Conservation (phyloP, 2,329 filamentous ascomycete species). For the Knufia fluminis region DNA sequence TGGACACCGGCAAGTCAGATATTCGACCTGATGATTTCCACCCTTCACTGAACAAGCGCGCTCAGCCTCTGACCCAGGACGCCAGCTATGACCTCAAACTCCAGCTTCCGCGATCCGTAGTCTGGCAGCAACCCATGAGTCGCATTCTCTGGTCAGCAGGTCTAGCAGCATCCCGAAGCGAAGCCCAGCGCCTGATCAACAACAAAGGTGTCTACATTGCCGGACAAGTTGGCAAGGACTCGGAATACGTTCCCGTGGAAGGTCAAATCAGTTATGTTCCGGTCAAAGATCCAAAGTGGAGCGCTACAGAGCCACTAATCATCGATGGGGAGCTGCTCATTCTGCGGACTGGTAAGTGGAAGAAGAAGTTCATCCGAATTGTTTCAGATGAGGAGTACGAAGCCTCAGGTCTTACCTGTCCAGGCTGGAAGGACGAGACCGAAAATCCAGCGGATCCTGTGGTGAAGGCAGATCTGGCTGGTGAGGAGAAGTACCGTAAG, state of each 20-base stretch:
- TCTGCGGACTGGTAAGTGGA: conserved; percentile 51
- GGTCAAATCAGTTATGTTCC: conserved; percentile 42
- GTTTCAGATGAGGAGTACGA: conserved; percentile 46
- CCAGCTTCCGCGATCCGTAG: conserved; percentile 41
- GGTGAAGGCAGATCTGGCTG: background rate
- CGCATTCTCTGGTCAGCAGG: conserved; percentile 44
- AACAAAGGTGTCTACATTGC: conserved; percentile 45
- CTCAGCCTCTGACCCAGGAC: conserved; percentile 31
- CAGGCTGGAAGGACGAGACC: conserved; percentile 41
- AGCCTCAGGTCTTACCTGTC: conserved; percentile 36
- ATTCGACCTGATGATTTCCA: conserved; percentile 14
- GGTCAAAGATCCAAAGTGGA: conserved; percentile 29
- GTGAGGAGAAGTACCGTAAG: conserved; percentile 1
- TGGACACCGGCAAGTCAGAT: background rate
- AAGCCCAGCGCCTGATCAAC: conserved; percentile 42
- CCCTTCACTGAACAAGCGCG: conserved; percentile 29
- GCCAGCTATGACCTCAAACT: conserved; percentile 32
- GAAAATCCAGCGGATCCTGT: conserved; percentile 8
- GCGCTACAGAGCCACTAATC: conserved; percentile 40
- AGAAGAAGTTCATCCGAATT: conserved; percentile 48
- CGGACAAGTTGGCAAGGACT: conserved; percentile 31
- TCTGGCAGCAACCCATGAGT: conserved; percentile 40
- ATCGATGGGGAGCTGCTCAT: conserved; percentile 45
- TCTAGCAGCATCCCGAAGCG: conserved; percentile 41
- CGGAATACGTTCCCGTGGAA: conserved; percentile 27